Conservation (phyloP, 331 rosid genomes). For the Prunus yedoensis region DNA sequence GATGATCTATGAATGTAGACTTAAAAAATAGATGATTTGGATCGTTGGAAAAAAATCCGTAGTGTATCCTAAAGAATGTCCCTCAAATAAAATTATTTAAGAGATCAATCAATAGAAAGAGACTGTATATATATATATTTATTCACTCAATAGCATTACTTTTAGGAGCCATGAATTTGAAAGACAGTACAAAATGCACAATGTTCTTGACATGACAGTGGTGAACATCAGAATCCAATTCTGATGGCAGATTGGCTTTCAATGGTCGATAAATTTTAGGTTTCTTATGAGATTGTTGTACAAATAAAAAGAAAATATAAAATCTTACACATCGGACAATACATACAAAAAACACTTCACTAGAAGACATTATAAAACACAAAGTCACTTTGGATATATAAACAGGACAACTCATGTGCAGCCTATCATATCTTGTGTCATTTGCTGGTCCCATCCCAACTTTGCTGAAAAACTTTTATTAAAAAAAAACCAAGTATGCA, state of each 20-base stretch:
- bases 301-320: background rate
- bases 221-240: background rate
- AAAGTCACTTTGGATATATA: background rate
- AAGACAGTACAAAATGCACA: background rate
- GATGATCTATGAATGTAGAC: too few relatives aligned
- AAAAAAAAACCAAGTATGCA: background rate
- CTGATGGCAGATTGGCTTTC: background rate
- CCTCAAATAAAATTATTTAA: too few relatives aligned
- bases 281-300: too few relatives aligned
- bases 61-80: too few relatives aligned
- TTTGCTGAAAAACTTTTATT: background rate
- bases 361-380: background rate
- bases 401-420: constrained; percentile 1
- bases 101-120: too few relatives aligned
- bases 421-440: background rate
- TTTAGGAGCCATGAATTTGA: background rate
- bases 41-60: too few relatives aligned
- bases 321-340: background rate
- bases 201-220: background rate
- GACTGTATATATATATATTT: too few relatives aligned
- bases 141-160: background rate
- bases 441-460: constrained; percentile 5
- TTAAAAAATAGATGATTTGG: too few relatives aligned
- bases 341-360: background rate
- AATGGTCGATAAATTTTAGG: background rate